Base-by-base conservation (phyloP, 306 rosid genomes). In the Lablab purpureus region DNA sequence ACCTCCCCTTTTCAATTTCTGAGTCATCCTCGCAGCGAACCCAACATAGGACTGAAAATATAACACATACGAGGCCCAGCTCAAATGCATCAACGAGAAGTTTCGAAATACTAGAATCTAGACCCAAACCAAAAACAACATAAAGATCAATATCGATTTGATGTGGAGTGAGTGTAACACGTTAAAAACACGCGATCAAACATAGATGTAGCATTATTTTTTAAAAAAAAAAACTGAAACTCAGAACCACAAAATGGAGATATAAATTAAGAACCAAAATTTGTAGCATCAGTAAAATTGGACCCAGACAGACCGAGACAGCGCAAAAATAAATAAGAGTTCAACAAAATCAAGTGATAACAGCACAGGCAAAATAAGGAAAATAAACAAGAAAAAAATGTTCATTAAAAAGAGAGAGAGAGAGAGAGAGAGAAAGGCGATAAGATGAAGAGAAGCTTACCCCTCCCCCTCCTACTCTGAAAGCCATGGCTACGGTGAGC, bases 391-490 rank as follows among this genome's bases (percentile, higher is more conserved):
- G 10, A 10, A 41, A 41, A 10, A 7, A 41, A 37, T 7, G 46
- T 10, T 10, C 2, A 2, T 7, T 10, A 41, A 10, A 32, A 3
- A 27, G 28, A 27, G 28, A 27, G 28, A 27, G 28, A 27, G 28
- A 27, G 11, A 37, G 4, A 40, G 45, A 40, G 12, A 40, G 45
- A 52, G 9, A 50, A 36, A 49, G 40, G 36, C 1, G 71, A 30
- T 76, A 54, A 34, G 55, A 73, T 12, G 21, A 63, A 71, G 43
- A 60, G 66, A 81, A 80, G 83, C 69, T 52, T 62, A 82, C 87
- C 73, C 90, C 78, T 82, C 89, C 89, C 19, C 80, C 81, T 79
- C 93, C 90, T 27, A 85, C 78, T 82, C 90, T 84, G 90, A 89
- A 90, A 82, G 90, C 87, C 98, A 89, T 89, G 36, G 82, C 15